Evolutionary conservation across 2,329 filamentous ascomycete species (phyloP).

Genomic region (Aspergillus sp.): DNA sequence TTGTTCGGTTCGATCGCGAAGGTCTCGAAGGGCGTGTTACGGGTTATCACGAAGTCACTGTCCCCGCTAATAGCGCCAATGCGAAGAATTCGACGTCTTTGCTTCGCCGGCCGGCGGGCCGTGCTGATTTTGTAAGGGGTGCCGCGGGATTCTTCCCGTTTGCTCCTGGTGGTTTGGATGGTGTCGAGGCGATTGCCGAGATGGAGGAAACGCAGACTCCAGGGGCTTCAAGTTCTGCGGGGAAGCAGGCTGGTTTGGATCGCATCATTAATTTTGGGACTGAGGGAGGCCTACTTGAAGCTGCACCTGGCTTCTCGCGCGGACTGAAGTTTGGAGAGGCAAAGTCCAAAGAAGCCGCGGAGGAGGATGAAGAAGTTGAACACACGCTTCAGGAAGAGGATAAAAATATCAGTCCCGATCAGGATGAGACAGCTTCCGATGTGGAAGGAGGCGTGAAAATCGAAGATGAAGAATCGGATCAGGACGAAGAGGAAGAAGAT

Average conservation of each 20-base stretch:
- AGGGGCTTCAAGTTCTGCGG: slow-evolving; percentile 41
- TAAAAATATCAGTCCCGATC: slow-evolving; percentile 47
- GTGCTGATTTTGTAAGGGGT: slow-evolving; percentile 88
- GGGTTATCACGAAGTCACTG: slow-evolving; percentile 90
- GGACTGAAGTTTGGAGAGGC: slow-evolving; percentile 71
- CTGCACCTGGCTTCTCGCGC: slow-evolving; percentile 77
- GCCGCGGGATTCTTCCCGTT: slow-evolving; percentile 94
- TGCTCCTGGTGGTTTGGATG: slow-evolving; percentile 83
- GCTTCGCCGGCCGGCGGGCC: slow-evolving; percentile 77
- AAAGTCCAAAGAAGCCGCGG: slow-evolving; percentile 57
- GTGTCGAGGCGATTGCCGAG: slow-evolving; percentile 80
- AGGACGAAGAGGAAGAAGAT: slow-evolving; percentile 48
- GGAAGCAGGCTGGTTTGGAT: slow-evolving; percentile 61
- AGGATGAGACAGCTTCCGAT: slow-evolving; percentile 48
- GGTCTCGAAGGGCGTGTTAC: slow-evolving; percentile 90
- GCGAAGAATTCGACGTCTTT: slow-evolving; percentile 95
- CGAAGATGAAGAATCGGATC: slow-evolving; percentile 28
- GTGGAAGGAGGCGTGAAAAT: slow-evolving; percentile 31
- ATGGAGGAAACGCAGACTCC: slow-evolving; percentile 68
- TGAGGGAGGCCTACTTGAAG: slow-evolving; percentile 74
- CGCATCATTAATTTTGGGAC: slow-evolving; percentile 79
- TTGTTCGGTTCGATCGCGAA: slow-evolving; percentile 87
- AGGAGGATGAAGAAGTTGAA: slow-evolving; percentile 70
- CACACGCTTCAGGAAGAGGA: slow-evolving; percentile 55
- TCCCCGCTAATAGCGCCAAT: slow-evolving; percentile 83